Evolutionary conservation across 176 grass and related monocot species (phyloP).

Genomic region (Panicum miliaceum): DNA sequence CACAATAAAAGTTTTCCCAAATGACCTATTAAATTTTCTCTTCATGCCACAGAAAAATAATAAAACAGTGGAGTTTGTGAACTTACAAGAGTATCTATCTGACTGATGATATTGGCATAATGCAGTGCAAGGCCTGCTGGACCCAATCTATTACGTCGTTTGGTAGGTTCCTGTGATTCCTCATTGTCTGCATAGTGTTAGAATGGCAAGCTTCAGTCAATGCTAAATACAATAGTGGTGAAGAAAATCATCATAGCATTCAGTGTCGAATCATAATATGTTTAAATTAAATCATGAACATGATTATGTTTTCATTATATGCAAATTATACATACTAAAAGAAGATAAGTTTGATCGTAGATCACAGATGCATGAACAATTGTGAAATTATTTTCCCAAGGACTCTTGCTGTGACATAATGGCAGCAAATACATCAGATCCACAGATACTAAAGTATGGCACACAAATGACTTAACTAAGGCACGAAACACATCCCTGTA

Average conservation of each 20-base stretch:
- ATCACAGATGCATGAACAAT: conserved; percentile 19
- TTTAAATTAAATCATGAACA: neutral
- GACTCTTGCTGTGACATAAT: conserved; percentile 8
- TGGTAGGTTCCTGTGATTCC: conserved; percentile 58
- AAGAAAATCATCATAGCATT: conserved; percentile 25
- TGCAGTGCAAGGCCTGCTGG: conserved; percentile 93
- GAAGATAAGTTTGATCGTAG: neutral
- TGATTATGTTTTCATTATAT: conserved; percentile 32
- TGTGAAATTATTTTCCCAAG: neutral
- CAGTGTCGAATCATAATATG: conserved; percentile 15
- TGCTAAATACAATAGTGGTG: conserved; percentile 13
- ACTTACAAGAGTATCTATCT: conserved; percentile 93
- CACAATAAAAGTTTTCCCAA: neutral
- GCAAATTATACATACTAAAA: conserved; percentile 36
- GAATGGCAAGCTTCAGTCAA: conserved; percentile 38
- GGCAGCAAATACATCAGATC: conserved; percentile 10
- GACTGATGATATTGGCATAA: conserved; percentile 99
- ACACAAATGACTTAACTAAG: conserved; percentile 4
- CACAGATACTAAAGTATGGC: neutral
- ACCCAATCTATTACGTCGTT: conserved; percentile 79
- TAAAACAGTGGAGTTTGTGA: conserved; percentile 28
- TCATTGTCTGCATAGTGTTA: conserved; percentile 73
- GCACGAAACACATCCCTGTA: neutral
- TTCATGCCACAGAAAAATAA: conserved; percentile 17
- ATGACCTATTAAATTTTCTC: neutral